Evolutionary conservation across 768 basidiomycete species (phyloP).

Genomic region (Termitomyces sp.): DNA sequence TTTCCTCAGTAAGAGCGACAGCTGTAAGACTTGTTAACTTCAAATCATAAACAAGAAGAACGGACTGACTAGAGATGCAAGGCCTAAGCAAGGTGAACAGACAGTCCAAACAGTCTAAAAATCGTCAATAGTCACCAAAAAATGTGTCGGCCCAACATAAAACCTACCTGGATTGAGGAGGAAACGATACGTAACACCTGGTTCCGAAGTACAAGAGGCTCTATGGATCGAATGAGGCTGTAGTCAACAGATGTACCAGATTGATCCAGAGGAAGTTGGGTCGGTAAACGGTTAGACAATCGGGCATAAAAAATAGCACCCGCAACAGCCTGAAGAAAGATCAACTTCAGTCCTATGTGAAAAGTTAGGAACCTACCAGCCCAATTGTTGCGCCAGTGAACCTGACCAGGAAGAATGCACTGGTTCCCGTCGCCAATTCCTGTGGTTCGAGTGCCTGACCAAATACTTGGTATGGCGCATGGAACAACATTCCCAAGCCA

Average conservation of each 20-base stretch:
- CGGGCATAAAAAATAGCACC: slow-evolving; percentile 67
- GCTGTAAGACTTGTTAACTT: slow-evolving; percentile 19
- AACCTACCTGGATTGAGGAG: slow-evolving; percentile 54
- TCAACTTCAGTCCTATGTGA: slow-evolving; percentile 12
- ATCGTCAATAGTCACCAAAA: background rate
- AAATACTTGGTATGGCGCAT: slow-evolving; percentile 81
- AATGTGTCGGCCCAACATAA: slow-evolving; percentile 10
- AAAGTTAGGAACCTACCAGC: slow-evolving; percentile 42
- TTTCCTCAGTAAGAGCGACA: slow-evolving; percentile 34
- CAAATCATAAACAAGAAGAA: background rate
- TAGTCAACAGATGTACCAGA: slow-evolving; percentile 50
- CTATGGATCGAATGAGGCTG: slow-evolving; percentile 39
- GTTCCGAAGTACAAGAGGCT: slow-evolving; percentile 37
- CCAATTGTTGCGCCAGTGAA: slow-evolving; percentile 85
- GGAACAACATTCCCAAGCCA: slow-evolving; percentile 80
- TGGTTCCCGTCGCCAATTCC: slow-evolving; percentile 73
- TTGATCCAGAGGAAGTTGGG: slow-evolving; percentile 33
- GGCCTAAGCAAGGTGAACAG: slow-evolving; percentile 62
- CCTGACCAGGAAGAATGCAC: slow-evolving; percentile 82
- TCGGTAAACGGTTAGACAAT: slow-evolving; percentile 42
- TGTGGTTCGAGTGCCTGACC: slow-evolving; percentile 55
- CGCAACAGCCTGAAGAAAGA: slow-evolving; percentile 54
- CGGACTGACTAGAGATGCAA: slow-evolving; percentile 51
- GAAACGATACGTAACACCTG: slow-evolving; percentile 50
- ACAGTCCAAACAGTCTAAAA: slow-evolving; percentile 66